Evolutionary conservation across 495 filamentous ascomycete species (phyloP), one percentile per base, ranked within the genome.

Genomic region (Penicillium bialowiezense): DNA sequence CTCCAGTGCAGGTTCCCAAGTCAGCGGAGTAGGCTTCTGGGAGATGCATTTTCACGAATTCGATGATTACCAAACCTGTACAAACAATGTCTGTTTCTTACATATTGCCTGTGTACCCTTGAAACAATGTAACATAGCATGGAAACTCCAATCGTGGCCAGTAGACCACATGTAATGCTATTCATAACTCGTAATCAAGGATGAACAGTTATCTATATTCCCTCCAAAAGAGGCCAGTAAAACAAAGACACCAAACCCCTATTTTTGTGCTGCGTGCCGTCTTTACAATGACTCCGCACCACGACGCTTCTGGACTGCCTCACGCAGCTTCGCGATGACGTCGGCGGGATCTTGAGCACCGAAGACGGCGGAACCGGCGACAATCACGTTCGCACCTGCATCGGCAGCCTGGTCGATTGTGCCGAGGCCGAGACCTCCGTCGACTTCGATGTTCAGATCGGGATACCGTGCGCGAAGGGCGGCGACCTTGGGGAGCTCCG

Each of bases 311-410:
- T 97, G 82, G 0, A 98, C 91, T 0, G 89, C 78, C 21, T 88
- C 81, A 56, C 90, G 80, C 62, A 98, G 69, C 64, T 86, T 76
- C 14, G 70, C 67, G 63, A 98, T 96, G 13, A 97, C 91, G 48
- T 90, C 87, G 15, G 74, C 82, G 0, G 93, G 92, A 57, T 95
- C 87, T 62, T 87, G 74, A 12, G 95, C 95, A 10, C 92, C 92
- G 69, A 97, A 98, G 33, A 98, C 87, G 3, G 93, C 95, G 54
- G 88, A 93, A n/a, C 93, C 93, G 7, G 93, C 95, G 28, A 98
- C 93, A 60, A 98, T 98, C 42, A 98, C 93, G 60, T 97, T 98
- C 29, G 93, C 93, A 10, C 93, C 93, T 0, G 93, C 93, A 43
- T 96, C 91, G 0, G 95, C 95, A 4, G 92, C 95, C 66, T 89